Percentiles rank a stretch among this genome's conserved stretches.
These are phyloP conservation scores for Psilocybe mexicana DNA, from an alignment of 1,284 basidiomycete genomes.

Conservation along the genomic window DNA sequence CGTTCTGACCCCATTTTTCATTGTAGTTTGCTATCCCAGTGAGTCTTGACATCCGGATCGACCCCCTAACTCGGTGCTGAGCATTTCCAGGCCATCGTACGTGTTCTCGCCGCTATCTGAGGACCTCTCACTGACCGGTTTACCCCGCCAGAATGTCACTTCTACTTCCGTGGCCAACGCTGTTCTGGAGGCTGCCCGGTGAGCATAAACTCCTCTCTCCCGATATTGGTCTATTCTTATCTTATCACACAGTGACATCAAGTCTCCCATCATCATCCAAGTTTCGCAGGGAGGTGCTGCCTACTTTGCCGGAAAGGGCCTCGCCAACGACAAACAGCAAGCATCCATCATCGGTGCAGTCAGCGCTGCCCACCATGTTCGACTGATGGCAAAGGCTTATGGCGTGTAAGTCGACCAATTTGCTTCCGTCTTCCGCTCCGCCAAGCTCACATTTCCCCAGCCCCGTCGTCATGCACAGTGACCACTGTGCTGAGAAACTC, in stretches of 20 bases:
- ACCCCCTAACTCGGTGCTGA: slow-evolving; percentile 9
- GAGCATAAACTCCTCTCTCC: slow-evolving; percentile 15
- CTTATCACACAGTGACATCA: slow-evolving; percentile 58
- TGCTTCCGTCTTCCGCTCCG: neutral
- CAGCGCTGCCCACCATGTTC: slow-evolving; percentile 93
- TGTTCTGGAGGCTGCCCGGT: slow-evolving; percentile 87
- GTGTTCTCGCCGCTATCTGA: slow-evolving; percentile 24
- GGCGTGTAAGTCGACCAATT: slow-evolving; percentile 69
- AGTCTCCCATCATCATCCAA: slow-evolving; percentile 97
- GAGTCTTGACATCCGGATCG: slow-evolving; percentile 35
- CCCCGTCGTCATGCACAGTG: slow-evolving; percentile 97
- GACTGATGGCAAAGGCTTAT: slow-evolving; percentile 85
- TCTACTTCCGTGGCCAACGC: slow-evolving; percentile 89
- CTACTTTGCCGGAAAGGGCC: slow-evolving; percentile 96
- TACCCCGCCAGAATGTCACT: slow-evolving; percentile 67
- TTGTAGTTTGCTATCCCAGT: slow-evolving; percentile 83
- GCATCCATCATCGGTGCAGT: slow-evolving; percentile 93
- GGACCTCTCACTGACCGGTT: slow-evolving; percentile 13
- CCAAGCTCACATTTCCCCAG: slow-evolving; percentile 36
- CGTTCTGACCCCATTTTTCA: neutral
- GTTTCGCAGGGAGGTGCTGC: slow-evolving; percentile 96
- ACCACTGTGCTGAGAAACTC: slow-evolving; percentile 99
- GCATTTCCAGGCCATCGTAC: slow-evolving; percentile 65
- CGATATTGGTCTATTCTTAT: slow-evolving; percentile 17
- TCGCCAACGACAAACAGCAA: slow-evolving; percentile 94